Conservation (phyloP, 768 basidiomycete species). For the Mycena indigotica region DNA sequence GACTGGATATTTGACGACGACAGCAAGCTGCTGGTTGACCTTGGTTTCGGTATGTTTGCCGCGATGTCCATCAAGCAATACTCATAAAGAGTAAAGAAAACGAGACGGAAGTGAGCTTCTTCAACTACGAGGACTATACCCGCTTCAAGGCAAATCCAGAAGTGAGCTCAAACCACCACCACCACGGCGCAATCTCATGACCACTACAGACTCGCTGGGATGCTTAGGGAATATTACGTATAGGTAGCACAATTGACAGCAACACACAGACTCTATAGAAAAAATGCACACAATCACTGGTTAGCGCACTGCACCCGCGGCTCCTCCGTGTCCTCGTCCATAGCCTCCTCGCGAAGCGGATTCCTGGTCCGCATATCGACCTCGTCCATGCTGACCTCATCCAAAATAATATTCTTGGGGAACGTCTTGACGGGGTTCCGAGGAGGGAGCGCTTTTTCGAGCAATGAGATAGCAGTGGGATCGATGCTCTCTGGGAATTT, state of each 20-base stretch:
- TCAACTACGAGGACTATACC: constrained; percentile 76
- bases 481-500: constrained; percentile 87
- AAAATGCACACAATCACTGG: constrained; percentile 52
- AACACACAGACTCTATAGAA: constrained; percentile 35
- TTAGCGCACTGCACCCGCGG: constrained; percentile 96
- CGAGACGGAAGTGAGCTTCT: constrained; percentile 94
- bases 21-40: constrained; percentile 59
- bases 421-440: constrained; percentile 69
- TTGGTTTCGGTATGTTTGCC: constrained; percentile 71
- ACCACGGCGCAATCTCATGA: background rate
- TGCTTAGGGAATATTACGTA: constrained; percentile 42
- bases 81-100: constrained; percentile 65
- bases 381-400: constrained; percentile 85
- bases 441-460: constrained; percentile 86
- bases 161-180: constrained; percentile 42
- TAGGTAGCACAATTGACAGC: constrained; percentile 33
- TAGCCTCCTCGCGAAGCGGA: constrained; percentile 68
- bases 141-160: constrained; percentile 82
- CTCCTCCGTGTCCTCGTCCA: constrained; percentile 92
- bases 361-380: constrained; percentile 66
- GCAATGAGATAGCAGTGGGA: constrained; percentile 60
- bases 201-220: constrained; percentile 48
- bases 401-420: constrained; percentile 66
- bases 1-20: constrained; percentile 87
- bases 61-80: background rate